These are phyloP conservation scores for Rhizopogon salebrosus DNA, from an alignment of 768 basidiomycete species.

Conservation along the genomic window DNA sequence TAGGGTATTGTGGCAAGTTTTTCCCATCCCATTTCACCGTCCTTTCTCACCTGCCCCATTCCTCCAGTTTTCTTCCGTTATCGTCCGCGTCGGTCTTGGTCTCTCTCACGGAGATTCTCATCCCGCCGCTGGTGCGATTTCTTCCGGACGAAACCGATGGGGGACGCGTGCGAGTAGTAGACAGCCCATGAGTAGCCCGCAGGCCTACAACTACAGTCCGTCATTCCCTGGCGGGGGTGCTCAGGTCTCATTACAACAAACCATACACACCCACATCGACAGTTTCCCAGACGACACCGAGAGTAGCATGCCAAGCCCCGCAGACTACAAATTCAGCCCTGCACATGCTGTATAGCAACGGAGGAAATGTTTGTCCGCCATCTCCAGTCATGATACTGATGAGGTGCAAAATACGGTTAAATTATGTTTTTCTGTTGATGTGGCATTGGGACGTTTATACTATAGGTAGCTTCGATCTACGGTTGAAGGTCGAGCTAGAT, in stretches of 20 bases:
- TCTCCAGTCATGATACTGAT: background rate
- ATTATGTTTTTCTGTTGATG: background rate
- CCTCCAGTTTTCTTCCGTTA: constrained; percentile 19
- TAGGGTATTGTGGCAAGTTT: constrained; percentile 16
- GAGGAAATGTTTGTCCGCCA: background rate
- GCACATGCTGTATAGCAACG: constrained; percentile 1
- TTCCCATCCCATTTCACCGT: background rate
- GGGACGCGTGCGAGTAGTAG: background rate
- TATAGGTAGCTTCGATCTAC: background rate
- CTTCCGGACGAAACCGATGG: constrained; percentile 2
- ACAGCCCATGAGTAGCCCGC: background rate
- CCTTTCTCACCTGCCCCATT: background rate
- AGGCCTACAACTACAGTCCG: background rate
- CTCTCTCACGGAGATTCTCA: constrained; percentile 13
- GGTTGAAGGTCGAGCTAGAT: background rate
- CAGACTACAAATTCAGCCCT: background rate
- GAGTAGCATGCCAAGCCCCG: background rate
- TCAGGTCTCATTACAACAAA: constrained; percentile 4
- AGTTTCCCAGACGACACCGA: background rate
- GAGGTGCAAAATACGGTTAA: background rate
- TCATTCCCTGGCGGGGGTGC: constrained; percentile 5
- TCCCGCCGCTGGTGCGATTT: background rate
- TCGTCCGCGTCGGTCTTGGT: constrained; percentile 20
- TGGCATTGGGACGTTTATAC: no score
- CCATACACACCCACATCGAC: constrained; percentile 6